Evolutionary conservation across 2,329 filamentous ascomycete species (phyloP).

Genomic region (Epicoccum sorghinum): DNA sequence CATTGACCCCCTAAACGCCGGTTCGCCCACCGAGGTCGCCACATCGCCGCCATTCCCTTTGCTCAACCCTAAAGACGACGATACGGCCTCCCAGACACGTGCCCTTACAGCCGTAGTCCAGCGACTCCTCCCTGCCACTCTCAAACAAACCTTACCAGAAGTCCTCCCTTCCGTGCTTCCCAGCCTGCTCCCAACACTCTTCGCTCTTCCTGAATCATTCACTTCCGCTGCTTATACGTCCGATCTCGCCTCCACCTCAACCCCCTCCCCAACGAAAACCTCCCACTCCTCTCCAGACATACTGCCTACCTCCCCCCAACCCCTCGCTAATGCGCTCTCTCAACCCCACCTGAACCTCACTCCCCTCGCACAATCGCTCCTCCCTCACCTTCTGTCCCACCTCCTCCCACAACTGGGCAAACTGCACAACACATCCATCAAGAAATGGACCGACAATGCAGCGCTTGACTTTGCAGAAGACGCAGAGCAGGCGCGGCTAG

Average conservation of each 20-base stretch:
- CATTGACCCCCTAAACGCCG: not conserved
- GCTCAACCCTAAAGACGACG: not conserved
- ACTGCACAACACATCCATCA: not conserved
- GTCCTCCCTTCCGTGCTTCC: not conserved
- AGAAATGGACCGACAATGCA: not conserved
- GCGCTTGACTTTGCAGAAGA: not conserved
- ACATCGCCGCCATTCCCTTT: not conserved
- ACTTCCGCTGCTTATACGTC: not conserved
- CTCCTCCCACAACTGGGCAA: not conserved
- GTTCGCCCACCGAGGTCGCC: not conserved
- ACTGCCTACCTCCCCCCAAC: not conserved
- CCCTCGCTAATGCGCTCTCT: not conserved
- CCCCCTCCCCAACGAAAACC: too few relatives aligned
- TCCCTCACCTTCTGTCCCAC: not conserved
- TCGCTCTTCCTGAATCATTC: not conserved
- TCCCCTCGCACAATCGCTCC: not conserved
- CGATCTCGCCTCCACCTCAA: not conserved
- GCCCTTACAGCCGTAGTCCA: not conserved
- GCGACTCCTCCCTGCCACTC: not conserved
- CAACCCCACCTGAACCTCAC: not conserved
- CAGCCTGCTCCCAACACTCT: not conserved
- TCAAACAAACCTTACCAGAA: not conserved
- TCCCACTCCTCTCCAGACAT: not conserved
- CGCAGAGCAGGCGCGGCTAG: not conserved
- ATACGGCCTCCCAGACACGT: not conserved